A percentile compares a stretch with the other conserved stretches of the same genome.
phyloP scores from a whole-genome alignment of 305 asterid genomes.

The Euphrasia arctica region DNA sequence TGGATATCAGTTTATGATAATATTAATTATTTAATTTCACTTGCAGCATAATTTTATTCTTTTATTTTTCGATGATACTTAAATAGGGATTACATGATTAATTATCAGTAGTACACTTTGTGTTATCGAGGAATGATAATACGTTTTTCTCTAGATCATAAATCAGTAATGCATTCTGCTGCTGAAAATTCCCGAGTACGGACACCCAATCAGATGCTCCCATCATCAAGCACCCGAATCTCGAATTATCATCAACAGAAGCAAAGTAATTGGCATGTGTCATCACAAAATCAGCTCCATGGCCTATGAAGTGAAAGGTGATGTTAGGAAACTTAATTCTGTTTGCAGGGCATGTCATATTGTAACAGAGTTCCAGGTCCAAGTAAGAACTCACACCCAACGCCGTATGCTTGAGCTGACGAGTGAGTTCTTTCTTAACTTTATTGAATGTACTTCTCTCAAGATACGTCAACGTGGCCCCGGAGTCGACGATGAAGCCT shows the following conservation, averaged over 20 bases:
- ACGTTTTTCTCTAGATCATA: too few species aligned
- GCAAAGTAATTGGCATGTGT: constrained; percentile 41
- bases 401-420: constrained; percentile 30
- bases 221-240: too few species aligned
- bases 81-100: too few species aligned
- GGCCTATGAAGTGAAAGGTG: constrained; percentile 29
- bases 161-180: too few species aligned
- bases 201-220: too few species aligned
- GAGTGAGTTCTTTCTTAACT: constrained; percentile 37
- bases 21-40: too few species aligned
- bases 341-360: constrained; percentile 23
- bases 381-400: background rate
- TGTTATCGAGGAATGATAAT: too few species aligned
- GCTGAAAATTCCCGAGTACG: too few species aligned
- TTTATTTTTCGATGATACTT: too few species aligned
- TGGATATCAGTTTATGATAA: constrained; percentile 7
- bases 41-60: too few species aligned
- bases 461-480: constrained; percentile 45
- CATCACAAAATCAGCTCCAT: constrained; percentile 44
- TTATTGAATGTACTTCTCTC: constrained; percentile 30
- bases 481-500: constrained; percentile 49
- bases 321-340: constrained; percentile 36
- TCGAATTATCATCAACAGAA: too few species aligned
- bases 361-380: constrained; percentile 50
- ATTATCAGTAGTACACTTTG: too few species aligned